These are phyloP conservation scores for Allium fistulosum DNA, from an alignment of 106 monocot species.

Conservation along the genomic window DNA sequence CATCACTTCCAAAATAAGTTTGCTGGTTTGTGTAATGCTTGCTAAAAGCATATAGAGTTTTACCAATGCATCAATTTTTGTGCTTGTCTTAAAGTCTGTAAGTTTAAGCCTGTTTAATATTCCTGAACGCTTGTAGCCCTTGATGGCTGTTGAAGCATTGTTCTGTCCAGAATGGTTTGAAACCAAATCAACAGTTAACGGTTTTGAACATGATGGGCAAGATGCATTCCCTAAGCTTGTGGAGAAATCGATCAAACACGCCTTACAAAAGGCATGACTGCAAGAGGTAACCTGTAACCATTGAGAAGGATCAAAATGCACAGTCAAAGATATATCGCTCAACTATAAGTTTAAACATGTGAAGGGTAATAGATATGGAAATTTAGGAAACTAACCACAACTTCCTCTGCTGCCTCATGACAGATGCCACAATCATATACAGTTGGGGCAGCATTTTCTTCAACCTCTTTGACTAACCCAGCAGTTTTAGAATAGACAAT, in stretches of 20 bases:
- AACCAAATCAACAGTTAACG: conserved; percentile 72
- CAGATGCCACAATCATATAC: conserved; percentile 53
- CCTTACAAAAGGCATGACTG: conserved; percentile 71
- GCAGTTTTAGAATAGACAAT: conserved; percentile 61
- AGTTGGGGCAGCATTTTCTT: conserved; percentile 5
- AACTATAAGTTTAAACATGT: no score
- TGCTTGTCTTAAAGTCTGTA: conserved; percentile 62
- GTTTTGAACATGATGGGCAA: conserved; percentile 77
- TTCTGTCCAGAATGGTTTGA: conserved; percentile 28
- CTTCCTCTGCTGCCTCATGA: conserved; percentile 57
- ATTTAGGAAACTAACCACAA: conserved; percentile 41
- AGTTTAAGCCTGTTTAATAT: conserved; percentile 48
- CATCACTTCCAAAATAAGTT: no score
- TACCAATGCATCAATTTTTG: conserved; percentile 96
- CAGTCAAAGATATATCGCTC: no score
- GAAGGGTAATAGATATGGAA: not conserved
- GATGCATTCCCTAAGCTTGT: conserved; percentile 31
- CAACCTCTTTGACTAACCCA: conserved; percentile 15
- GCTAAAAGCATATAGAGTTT: not conserved
- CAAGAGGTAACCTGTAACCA: conserved; percentile 66
- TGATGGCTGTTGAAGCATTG: conserved; percentile 12
- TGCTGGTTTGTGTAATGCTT: no score
- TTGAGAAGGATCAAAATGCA: no score
- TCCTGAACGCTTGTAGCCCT: conserved; percentile 50
- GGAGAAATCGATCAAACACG: conserved; percentile 63